Percentiles rank a stretch among this genome's conserved stretches.
phyloP scores from a whole-genome alignment of 768 basidiomycete species.

The Suillus clintonianus region DNA sequence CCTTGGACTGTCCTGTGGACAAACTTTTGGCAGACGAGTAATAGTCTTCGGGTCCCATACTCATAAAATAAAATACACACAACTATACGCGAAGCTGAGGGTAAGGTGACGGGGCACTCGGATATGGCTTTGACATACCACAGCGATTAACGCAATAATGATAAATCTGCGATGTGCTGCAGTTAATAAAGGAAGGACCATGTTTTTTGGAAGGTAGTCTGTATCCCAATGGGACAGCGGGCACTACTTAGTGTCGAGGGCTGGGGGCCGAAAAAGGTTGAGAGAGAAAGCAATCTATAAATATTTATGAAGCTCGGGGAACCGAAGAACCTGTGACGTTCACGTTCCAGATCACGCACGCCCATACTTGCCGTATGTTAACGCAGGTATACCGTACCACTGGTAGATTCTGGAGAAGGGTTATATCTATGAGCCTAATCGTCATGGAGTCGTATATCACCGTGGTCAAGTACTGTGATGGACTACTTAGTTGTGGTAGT shows the following conservation, averaged over 20 bases:
- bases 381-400: not conserved
- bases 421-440: too few species aligned
- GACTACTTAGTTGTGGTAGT: too few species aligned
- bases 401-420: not conserved
- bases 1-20: constrained; percentile 5
- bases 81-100: constrained; percentile 10
- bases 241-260: not conserved
- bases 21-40: constrained; percentile 3
- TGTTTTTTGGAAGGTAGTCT: constrained; percentile 5
- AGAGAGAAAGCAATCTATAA: not conserved
- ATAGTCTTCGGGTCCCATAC: constrained; percentile 2
- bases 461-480: too few species aligned
- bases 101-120: not conserved
- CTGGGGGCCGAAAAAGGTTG: not conserved
- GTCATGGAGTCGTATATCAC: too few species aligned
- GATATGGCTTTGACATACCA: constrained; percentile 17
- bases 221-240: not conserved
- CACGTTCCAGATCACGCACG: not conserved
- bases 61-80: constrained; percentile 22
- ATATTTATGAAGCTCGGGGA: not conserved
- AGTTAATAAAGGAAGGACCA: constrained; percentile 25
- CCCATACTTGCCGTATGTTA: not conserved
- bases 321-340: not conserved
- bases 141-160: constrained; percentile 22
- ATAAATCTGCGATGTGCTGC: constrained; percentile 30